Evolutionary conservation across 2,329 filamentous ascomycete genomes (phyloP).

Genomic region (Penicillium sp.): DNA sequence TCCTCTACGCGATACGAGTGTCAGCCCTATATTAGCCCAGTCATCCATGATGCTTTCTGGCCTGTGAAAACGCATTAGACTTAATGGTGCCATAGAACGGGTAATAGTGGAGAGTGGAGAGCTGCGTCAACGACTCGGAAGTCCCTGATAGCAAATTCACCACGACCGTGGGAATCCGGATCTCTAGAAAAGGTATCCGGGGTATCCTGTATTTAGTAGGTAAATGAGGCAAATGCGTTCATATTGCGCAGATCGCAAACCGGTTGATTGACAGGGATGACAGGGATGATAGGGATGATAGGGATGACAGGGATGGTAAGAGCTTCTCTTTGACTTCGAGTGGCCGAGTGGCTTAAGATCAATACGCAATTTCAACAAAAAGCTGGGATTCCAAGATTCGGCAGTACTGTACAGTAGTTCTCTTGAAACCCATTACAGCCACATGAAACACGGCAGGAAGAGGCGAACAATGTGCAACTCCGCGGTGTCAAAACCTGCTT

Average conservation of each 20-base stretch:
- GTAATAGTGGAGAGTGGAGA: background rate
- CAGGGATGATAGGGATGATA: background rate
- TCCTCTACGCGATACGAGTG: background rate
- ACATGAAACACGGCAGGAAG: constrained; percentile 7
- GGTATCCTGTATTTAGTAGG: background rate
- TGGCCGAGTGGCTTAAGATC: too few species aligned
- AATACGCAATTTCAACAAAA: background rate
- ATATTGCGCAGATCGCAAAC: background rate
- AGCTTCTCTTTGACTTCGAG: too few species aligned
- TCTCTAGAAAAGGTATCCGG: background rate
- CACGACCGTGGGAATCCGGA: background rate
- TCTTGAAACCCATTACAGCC: background rate
- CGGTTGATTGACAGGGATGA: background rate
- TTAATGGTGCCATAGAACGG: background rate
- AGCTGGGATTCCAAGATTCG: background rate
- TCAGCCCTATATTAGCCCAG: background rate
- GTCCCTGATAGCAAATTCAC: background rate
- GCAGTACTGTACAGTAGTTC: too few species aligned
- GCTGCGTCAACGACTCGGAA: background rate
- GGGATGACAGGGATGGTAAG: background rate
- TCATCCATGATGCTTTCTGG: background rate
- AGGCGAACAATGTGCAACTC: constrained; percentile 2
- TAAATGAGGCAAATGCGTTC: background rate
- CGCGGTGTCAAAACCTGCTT: constrained; percentile 24
- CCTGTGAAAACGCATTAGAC: background rate